Base-by-base conservation (phyloP, 768 basidiomycete species). In the Russula compacta region DNA sequence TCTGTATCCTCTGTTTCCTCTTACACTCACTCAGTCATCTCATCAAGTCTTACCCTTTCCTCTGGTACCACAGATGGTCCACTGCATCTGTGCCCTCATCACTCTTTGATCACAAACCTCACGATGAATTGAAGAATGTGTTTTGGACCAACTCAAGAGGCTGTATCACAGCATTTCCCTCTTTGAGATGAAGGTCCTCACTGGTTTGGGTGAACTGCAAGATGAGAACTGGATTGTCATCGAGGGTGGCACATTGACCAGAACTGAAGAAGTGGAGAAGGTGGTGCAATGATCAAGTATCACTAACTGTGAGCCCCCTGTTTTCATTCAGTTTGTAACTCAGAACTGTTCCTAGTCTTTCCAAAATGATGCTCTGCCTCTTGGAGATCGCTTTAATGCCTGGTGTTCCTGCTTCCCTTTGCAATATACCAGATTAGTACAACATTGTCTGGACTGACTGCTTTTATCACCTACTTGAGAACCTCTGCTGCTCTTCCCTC, bases 401-500 rank as follows among this genome's bases (percentile, higher is more conserved):
- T 0, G 83, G 83, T 10, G 86, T 95, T 0, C 95, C 97, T 0
- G 85, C 89, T 0, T 94, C 93, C 0, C 76, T 98, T 1, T 87
- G 93, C 48, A 85, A 87, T 60, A 89, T 98, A 52, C 92, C 95
- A 0, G 84, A 82, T 42, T 94, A 94, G 68, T 98, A 98, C 77
- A 97, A 97, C 73, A 95, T 77, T 21, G 79, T 98, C 1, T 98
- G 95, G 97, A 87, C 89, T 0, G 86, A 86, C 57, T 91, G 82
- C 0, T 98, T 98, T 71, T 85, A 95, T 73, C 88, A 87, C 50
- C 80, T 95, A 42, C 86, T 98, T 64, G 93, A 97, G 72, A 83
- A 89, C 14, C 81, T 99, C 42, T 87, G 94, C 17, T 87, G 88
- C 56, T 86, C 90, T 0, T 90, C 92, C 46, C 83, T 88, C 64